Percentiles rank a stretch among this genome's conserved stretches.
These are phyloP conservation scores for Phytophthora colocasiae DNA, from an alignment of 352 stramenopile species.

Conservation along the genomic window DNA sequence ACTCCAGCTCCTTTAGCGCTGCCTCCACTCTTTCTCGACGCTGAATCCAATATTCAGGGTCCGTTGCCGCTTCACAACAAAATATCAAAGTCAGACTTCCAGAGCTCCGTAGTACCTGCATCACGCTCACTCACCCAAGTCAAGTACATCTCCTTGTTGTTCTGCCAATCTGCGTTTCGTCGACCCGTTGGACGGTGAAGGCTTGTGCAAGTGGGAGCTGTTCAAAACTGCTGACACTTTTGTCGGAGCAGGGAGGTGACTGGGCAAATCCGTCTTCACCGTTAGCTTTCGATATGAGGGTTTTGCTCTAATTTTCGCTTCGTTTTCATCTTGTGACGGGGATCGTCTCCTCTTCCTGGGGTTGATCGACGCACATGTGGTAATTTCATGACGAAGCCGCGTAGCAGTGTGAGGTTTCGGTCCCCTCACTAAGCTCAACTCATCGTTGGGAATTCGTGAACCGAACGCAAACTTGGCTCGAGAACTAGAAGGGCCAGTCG, in stretches of 20 bases:
- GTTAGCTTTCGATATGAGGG: constrained; percentile 5
- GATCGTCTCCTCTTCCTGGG: constrained; percentile 27
- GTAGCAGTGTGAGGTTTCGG: constrained; percentile 5
- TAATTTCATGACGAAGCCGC: constrained; percentile 7
- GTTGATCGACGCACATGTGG: not conserved
- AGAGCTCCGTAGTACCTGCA: constrained; percentile 1
- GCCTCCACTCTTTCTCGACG: constrained; percentile 38
- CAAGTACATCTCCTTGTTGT: constrained; percentile 3
- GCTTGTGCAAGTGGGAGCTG: constrained; percentile 11
- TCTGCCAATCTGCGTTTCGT: constrained; percentile 10
- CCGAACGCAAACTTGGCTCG: constrained; percentile 40
- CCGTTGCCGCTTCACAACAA: constrained; percentile 22
- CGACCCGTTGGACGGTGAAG: constrained; percentile 14
- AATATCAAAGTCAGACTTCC: constrained; percentile 8
- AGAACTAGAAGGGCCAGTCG: not conserved
- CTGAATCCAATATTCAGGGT: constrained; percentile 51
- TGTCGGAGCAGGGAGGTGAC: constrained; percentile 31
- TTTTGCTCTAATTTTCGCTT: constrained; percentile 13
- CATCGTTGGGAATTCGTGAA: constrained; percentile 27
- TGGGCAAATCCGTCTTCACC: constrained; percentile 22
- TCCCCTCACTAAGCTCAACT: constrained; percentile 13
- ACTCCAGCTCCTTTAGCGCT: constrained; percentile 45
- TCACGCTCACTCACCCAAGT: constrained; percentile 22
- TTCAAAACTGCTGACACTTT: constrained; percentile 29
- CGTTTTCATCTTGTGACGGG: constrained; percentile 23